Base-by-base conservation (phyloP, 2,329 filamentous ascomycete species). In the Ophiostoma triangulosporum region DNA sequence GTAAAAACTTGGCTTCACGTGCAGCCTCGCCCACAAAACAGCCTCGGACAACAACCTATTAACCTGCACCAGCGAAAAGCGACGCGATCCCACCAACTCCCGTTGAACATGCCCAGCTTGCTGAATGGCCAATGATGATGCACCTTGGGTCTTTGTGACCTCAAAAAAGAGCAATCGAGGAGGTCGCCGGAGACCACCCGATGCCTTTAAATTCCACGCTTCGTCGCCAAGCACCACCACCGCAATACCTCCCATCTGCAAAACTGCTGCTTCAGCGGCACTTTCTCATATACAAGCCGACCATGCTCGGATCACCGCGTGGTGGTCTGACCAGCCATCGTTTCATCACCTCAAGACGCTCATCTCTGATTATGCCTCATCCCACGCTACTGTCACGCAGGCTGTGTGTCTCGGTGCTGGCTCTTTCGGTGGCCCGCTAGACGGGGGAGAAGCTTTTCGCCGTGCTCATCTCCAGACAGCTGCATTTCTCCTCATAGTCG, bases 351-450 rank as follows among this genome's bases (percentile, higher is more conserved):
- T 79, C 3, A 59, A 62, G 5, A 58, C 61, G 1, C 58, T 72
- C 3, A 50, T 76, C 4, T 52, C 59, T 0, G 54, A 57, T 0
- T 62, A 65, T 6, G 59, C 57, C 3, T 35, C 53, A 1, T 43
- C 26, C 14, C 57, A 59, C 35, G 59, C 54, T n/a, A n/a, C 20
- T 22, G 61, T 73, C 33, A 64, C 62, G 1, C 65, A 63, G 15
- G 78, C 76, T 1, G 60, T 81, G 6, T 80, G 77, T 56, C 68
- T 81, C 5, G 78, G 78, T 0, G 64, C 76, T 2, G 78, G 78
- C 2, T 70, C 74, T 0, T 79, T 79, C 56, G 76, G 79, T 52
- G 74, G 79, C 50, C 74, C 75, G 2, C 63, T 65, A 3, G 70
- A 75, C 45, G 71, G 68, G 1, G 69, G 67, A 0, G 69, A 71